A percentile compares a stretch with the other conserved stretches of the same genome.
These are phyloP conservation scores for Rhodamnia argentea DNA, from an alignment of 345 rosid genomes.

Conservation along the genomic window DNA sequence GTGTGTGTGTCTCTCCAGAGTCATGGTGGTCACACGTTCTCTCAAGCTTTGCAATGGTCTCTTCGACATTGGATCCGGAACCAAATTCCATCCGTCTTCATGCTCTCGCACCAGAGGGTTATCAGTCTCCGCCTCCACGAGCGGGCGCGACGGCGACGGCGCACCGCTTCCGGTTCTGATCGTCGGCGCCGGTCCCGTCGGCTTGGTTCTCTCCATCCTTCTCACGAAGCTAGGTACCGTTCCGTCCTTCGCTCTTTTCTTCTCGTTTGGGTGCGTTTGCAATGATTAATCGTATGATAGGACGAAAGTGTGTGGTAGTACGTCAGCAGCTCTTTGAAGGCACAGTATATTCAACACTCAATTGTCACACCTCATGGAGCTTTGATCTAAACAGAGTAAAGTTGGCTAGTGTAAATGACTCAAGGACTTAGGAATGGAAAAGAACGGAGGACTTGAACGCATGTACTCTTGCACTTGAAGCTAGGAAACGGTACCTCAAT, in stretches of 20 bases:
- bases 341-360: not conserved
- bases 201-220: constrained; percentile 77
- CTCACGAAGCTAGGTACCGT: constrained; percentile 64
- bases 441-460: not conserved
- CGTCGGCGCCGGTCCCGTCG: constrained; percentile 96
- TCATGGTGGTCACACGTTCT: constrained; percentile 41
- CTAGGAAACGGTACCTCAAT: not conserved
- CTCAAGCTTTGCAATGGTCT: constrained; percentile 26
- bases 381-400: not conserved
- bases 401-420: not conserved
- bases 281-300: not conserved
- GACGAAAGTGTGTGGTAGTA: not conserved
- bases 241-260: not conserved
- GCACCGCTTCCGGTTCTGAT: constrained; percentile 67
- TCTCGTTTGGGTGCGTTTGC: not conserved
- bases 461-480: not conserved
- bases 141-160: constrained; percentile 2
- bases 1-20: not conserved
- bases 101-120: constrained; percentile 23
- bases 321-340: not conserved
- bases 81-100: constrained; percentile 15
- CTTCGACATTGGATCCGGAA: constrained; percentile 10
- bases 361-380: not conserved
- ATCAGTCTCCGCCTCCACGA: not conserved
- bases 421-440: not conserved